Conservation (phyloP, 768 basidiomycete species). For the Chalciporus sphaerocephalus region DNA sequence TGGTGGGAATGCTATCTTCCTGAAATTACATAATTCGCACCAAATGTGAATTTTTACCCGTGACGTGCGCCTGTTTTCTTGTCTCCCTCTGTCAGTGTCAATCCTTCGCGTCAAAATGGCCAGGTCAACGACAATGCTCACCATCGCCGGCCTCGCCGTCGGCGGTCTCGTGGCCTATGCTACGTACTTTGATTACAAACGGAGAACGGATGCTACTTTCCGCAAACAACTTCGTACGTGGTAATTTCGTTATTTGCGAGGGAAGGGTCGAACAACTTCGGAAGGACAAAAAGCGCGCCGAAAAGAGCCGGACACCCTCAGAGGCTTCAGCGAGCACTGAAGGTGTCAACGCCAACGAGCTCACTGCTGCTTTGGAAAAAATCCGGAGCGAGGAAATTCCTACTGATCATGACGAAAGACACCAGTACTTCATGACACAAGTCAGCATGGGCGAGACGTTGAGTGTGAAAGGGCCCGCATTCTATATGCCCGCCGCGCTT, state of each 20-base stretch:
- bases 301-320: conserved; percentile 56
- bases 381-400: conserved; percentile 70
- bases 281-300: conserved; percentile 88
- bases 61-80: conserved; percentile 5
- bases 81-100: conserved; percentile 15
- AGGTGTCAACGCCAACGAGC: conserved; percentile 45
- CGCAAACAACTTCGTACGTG: conserved; percentile 81
- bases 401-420: conserved; percentile 66
- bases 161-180: conserved; percentile 72
- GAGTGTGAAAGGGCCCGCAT: conserved; percentile 66
- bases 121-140: conserved; percentile 37
- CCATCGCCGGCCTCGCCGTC: conserved; percentile 45
- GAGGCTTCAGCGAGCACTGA: conserved; percentile 24
- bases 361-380: conserved; percentile 60
- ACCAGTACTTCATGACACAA: conserved; percentile 88
- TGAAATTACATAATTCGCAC: conserved; percentile 23
- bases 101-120: conserved; percentile 15
- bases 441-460: conserved; percentile 86
- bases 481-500: conserved; percentile 76
- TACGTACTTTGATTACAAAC: conserved; percentile 91
- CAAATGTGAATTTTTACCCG: conserved; percentile 6
- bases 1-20: too few relatives aligned
- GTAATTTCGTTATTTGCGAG: conserved; percentile 1
- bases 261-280: conserved; percentile 19
- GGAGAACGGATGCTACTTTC: conserved; percentile 83